Percentiles rank a stretch among this genome's conserved stretches.
Evolutionary conservation across 2,329 filamentous ascomycete genomes (phyloP).

Genomic region (Keithomyces neogunnii): DNA sequence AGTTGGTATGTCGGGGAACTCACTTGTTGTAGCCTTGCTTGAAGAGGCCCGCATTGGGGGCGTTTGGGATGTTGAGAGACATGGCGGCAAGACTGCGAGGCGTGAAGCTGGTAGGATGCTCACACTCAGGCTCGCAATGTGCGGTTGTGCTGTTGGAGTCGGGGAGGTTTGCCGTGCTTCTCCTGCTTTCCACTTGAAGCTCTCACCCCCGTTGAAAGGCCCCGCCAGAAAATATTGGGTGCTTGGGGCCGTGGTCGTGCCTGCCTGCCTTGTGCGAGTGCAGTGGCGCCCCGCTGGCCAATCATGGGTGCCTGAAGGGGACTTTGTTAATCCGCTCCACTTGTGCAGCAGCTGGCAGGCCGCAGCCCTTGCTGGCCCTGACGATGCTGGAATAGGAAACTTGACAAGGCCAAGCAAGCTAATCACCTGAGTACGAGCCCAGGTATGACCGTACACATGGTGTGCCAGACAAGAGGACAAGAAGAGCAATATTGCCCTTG

Average conservation of each 20-base stretch:
- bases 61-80: constrained; percentile 94
- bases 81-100: constrained; percentile 38
- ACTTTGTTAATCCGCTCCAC: neutral
- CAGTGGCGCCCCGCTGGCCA: no score
- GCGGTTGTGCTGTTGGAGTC: constrained; percentile 1
- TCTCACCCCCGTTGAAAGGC: neutral
- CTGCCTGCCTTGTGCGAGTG: neutral
- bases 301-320: neutral
- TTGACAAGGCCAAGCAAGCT: no score
- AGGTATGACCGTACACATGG: no score
- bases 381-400: no score
- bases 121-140: constrained; percentile 5
- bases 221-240: constrained; percentile 3
- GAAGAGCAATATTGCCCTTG: no score
- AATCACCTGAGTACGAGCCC: no score
- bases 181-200: neutral
- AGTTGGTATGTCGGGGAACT: constrained; percentile 22
- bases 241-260: neutral
- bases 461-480: no score
- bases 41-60: constrained; percentile 88
- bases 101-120: constrained; percentile 3
- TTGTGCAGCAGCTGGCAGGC: neutral
- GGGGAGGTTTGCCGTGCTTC: constrained; percentile 1
- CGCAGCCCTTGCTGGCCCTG: no score
- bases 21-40: constrained; percentile 96